Base-by-base conservation (phyloP, 495 filamentous ascomycete genomes). In the Parathielavia appendiculata region DNA sequence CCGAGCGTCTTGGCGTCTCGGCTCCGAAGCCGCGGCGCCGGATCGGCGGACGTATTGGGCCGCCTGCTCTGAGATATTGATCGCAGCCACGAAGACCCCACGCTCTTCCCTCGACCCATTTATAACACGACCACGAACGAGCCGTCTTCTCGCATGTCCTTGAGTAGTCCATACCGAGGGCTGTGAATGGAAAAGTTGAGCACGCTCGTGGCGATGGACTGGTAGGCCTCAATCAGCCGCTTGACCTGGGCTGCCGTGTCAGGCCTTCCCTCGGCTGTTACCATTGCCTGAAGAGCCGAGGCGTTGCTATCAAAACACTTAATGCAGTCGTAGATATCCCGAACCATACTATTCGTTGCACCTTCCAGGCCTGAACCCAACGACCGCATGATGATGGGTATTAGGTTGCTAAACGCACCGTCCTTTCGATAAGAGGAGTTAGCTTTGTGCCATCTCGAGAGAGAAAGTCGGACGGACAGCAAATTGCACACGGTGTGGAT, bases 171-270 rank as follows among this genome's bases (percentile, higher is more conserved):
- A 35, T 66, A 63, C 26, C 63, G 57, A 1, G 60, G 60, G 46
- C 57, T 66, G 5, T 58, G 16, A 22, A 58, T 43, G 17, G 57
- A 63, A 40, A 66, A 66, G 49, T 60, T 26, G 17, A 66, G 60
- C 13, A 52, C 52, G 1, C 32, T 47, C 14, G 63, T 63, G 6
- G 54, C 51, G 22, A 66, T 38, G 5, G 59, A 38, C 16, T 63
- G 56, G 38, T 63, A 66, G 0, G 49, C 54, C 32, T 35, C 44
- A 32, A 56, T 51, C 3, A 60, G 34, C 35, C 38, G 35, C n/a
- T 32, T 13, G 0, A 60, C 2, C 16, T 54, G 34, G 4, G 30
- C 46, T 5, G 32, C 22, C 3, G 23, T 34, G 2, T 39, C 55
- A 5, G 7, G 14, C 17, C 13, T 49, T 22, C 54, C 13, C 13